These are phyloP conservation scores for Russula griseocarnosa DNA, from an alignment of 768 basidiomycete genomes.

Conservation along the genomic window DNA sequence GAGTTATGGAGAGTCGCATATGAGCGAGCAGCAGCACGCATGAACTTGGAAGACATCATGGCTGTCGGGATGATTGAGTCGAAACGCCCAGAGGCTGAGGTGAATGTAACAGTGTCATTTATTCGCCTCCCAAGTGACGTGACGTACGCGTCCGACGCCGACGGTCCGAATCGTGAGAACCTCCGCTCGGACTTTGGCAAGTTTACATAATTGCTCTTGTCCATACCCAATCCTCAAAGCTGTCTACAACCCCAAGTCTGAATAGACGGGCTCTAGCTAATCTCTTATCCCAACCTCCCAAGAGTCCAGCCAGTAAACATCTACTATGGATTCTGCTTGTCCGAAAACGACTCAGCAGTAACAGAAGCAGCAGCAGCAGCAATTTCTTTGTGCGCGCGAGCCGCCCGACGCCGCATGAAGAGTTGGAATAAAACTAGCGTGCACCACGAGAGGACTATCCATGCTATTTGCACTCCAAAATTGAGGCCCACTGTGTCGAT, in stretches of 20 bases:
- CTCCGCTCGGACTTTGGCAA: background rate
- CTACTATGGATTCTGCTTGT: background rate
- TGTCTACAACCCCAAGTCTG: background rate
- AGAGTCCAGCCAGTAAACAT: no score
- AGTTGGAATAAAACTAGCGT: constrained; percentile 52
- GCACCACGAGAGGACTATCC: constrained; percentile 52
- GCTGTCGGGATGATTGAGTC: constrained; percentile 1
- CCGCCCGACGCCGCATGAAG: constrained; percentile 31
- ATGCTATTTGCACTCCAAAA: constrained; percentile 56
- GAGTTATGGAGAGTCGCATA: constrained; percentile 24
- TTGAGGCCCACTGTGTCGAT: constrained; percentile 50
- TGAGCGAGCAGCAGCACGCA: constrained; percentile 21
- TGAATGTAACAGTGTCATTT: background rate
- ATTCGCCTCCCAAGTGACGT: background rate
- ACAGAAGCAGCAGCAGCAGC: background rate
- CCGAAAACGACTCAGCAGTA: background rate
- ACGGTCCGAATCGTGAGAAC: background rate
- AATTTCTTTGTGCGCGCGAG: constrained; percentile 1
- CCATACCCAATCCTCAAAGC: no score
- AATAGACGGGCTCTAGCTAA: background rate
- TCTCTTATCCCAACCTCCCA: background rate
- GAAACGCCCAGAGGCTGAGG: background rate
- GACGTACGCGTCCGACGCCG: no score
- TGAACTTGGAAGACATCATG: background rate
- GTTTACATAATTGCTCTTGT: background rate